These are phyloP conservation scores for Luzula sylvatica DNA, from an alignment of 176 grass and related monocot genomes.

Conservation along the genomic window DNA sequence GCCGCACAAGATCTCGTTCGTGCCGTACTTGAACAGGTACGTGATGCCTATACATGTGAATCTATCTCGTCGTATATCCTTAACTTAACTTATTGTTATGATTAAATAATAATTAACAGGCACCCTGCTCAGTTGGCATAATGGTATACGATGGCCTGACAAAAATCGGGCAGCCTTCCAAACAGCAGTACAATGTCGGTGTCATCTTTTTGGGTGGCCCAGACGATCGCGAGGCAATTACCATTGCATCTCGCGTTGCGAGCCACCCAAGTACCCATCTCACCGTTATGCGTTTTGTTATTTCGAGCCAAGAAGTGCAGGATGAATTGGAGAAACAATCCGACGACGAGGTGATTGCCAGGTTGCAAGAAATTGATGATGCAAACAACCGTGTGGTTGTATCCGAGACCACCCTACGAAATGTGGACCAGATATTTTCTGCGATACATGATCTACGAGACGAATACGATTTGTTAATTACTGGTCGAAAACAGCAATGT, in stretches of 20 bases:
- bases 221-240: slow-evolving; percentile 31
- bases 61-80: too few species aligned
- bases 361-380: slow-evolving; percentile 1
- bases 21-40: slow-evolving; percentile 13
- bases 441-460: background rate
- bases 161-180: background rate
- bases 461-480: slow-evolving; percentile 17
- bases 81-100: background rate
- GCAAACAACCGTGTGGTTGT: slow-evolving; percentile 10
- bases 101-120: background rate
- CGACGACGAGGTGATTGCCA: slow-evolving; percentile 19
- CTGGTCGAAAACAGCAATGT: slow-evolving; percentile 5
- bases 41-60: background rate
- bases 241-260: slow-evolving; percentile 12
- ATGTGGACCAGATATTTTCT: slow-evolving; percentile 9
- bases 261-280: background rate
- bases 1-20: slow-evolving; percentile 12
- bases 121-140: slow-evolving; percentile 24
- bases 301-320: background rate
- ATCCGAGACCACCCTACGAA: slow-evolving; percentile 5
- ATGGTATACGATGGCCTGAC: slow-evolving; percentile 16
- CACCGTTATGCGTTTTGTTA: slow-evolving; percentile 7
- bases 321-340: background rate
- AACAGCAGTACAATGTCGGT: background rate
- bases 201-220: slow-evolving; percentile 30